phyloP scores from a whole-genome alignment of 2,329 filamentous ascomycete species.

The Drechslerella coelobrocha region DNA sequence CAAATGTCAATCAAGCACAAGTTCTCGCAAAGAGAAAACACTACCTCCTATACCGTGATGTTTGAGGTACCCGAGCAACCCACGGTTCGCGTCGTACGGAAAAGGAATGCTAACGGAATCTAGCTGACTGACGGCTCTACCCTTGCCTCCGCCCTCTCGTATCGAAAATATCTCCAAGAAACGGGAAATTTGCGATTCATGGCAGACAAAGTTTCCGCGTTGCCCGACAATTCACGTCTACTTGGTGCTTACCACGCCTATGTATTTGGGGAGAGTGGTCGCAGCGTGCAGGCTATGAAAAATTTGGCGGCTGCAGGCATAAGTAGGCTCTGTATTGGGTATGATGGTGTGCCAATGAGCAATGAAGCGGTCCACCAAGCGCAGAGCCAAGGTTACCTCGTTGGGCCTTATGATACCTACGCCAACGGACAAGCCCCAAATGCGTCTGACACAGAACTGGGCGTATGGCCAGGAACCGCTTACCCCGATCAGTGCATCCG shows the following conservation, averaged over 20 bases:
- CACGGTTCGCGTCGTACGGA: neutral
- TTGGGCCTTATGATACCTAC: constrained; percentile 22
- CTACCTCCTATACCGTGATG: constrained; percentile 4
- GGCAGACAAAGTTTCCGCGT: constrained; percentile 17
- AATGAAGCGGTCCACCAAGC: constrained; percentile 2
- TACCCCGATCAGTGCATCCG: constrained; percentile 26
- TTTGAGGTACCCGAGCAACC: constrained; percentile 10
- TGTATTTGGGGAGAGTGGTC: constrained; percentile 3
- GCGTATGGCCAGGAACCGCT: constrained; percentile 7
- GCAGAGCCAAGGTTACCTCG: constrained; percentile 15
- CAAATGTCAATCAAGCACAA: constrained; percentile 13
- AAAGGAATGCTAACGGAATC: neutral
- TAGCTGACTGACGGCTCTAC: constrained; percentile 19
- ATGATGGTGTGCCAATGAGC: neutral
- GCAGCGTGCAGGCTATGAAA: neutral
- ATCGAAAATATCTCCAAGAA: constrained; percentile 27
- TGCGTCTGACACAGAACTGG: constrained; percentile 1
- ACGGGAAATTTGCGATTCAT: constrained; percentile 2
- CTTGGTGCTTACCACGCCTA: constrained; percentile 21
- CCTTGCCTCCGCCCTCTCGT: constrained; percentile 2
- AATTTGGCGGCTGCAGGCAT: constrained; percentile 12
- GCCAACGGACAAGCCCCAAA: constrained; percentile 13
- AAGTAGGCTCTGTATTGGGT: constrained; percentile 22
- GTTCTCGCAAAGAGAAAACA: constrained; percentile 19
- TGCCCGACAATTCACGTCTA: constrained; percentile 6